Evolutionary conservation across 495 filamentous ascomycete genomes (phyloP).

Genomic region (Penicillium mononematosum): DNA sequence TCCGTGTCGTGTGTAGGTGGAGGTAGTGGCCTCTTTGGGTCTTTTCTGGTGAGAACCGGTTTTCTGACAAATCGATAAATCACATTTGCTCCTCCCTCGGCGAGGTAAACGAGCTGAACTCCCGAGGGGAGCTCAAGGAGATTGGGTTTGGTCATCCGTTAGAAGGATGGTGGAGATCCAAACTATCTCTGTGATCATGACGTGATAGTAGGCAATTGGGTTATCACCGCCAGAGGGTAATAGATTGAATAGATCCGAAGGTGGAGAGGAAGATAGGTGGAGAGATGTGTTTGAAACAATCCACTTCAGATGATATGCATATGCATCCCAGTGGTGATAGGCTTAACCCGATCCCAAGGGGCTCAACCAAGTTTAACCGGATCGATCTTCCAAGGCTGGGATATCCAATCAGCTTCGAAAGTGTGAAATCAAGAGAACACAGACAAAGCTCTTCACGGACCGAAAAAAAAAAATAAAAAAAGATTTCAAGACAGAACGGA

Average conservation of each 20-base stretch:
- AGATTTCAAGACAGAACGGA: neutral
- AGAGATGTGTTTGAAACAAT: slow-evolving; percentile 11
- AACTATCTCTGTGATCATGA: slow-evolving; percentile 3
- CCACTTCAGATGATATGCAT: slow-evolving; percentile 13
- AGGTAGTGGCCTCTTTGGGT: slow-evolving; percentile 3
- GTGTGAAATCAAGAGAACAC: neutral
- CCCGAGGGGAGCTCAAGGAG: slow-evolving; percentile 42
- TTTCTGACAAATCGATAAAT: slow-evolving; percentile 57
- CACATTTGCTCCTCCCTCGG: slow-evolving; percentile 71
- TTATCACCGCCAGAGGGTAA: neutral
- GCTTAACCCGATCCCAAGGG: slow-evolving; percentile 10
- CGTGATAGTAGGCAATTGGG: neutral
- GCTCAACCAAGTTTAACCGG: neutral
- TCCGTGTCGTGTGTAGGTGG: slow-evolving; percentile 12
- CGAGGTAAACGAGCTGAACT: slow-evolving; percentile 51
- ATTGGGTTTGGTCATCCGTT: slow-evolving; percentile 42
- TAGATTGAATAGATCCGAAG: neutral
- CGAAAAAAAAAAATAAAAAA: neutral
- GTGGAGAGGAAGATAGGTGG: neutral
- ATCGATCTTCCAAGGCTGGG: neutral
- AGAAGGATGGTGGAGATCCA: slow-evolving; percentile 8
- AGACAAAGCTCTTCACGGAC: neutral
- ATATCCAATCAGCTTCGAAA: neutral
- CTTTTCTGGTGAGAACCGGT: slow-evolving; percentile 15
- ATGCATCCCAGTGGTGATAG: slow-evolving; percentile 3